Base-by-base conservation (phyloP, 768 basidiomycete species). In the Naganishia randhawae region DNA sequence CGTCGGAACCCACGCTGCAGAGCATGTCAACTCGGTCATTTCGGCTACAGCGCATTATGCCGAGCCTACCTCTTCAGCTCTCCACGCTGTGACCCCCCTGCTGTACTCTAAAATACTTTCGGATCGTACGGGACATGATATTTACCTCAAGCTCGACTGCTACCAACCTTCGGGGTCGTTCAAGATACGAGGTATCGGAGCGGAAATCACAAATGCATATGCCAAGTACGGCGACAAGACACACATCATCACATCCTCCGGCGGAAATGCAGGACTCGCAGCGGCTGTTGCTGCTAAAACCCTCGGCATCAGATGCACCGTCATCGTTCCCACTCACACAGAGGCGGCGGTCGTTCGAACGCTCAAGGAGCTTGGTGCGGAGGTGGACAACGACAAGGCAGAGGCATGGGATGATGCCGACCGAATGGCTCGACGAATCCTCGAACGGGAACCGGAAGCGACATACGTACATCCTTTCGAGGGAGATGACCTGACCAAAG, bases 391-490 rank as follows among this genome's bases (percentile, higher is more conserved):
- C 50, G 22, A 65, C 27, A 73, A 72, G 2, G 54, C 66, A 17
- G 57, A 61, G 37, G 73, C 66, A 13, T 76, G 75, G 72, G 65
- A 67, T 25, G 72, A 74, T n/a, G 73, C 73, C 4, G 74, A 78
- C 69, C 27, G 27, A 8, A 63, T 74, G 35, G 69, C 76, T 0
- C 57, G 71, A 0, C 41, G 70, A 17, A 22, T 64, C 19, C 66
- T 64, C 25, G 51, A 45, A 27, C n/a, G 33, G 22, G 62, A 72
- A 39, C 55, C 63, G 14, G 63, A 25, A 3, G 75, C 72, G 16
- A 71, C 75, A 1, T 78, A 78, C 57, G 71, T 78, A 1, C 77
- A 73, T 32, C 77, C 77, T 1, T 78, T 78, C 61, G 75, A 74
- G 41, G 72, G 75, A 51, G 69, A 50, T n/a, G 70, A 68, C 32